These are phyloP conservation scores for Trametes maxima DNA, from an alignment of 768 basidiomycete genomes.

Conservation along the genomic window DNA sequence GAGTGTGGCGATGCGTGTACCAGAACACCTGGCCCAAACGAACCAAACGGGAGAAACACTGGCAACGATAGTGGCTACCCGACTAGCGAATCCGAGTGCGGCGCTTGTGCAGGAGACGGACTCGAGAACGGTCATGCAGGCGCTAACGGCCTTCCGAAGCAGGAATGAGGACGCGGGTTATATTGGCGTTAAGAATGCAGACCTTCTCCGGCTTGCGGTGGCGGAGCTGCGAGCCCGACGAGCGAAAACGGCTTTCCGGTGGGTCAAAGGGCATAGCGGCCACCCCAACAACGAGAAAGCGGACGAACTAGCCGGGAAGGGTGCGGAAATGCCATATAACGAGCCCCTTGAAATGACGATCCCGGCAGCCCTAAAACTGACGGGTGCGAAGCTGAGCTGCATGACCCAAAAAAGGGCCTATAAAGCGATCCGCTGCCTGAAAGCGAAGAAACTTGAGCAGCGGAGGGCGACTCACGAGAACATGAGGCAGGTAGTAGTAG, in stretches of 20 bases:
- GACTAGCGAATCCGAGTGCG: background rate
- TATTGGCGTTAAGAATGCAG: conserved; percentile 23
- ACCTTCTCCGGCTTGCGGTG: background rate
- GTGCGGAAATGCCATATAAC: background rate
- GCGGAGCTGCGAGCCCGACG: background rate
- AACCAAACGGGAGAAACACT: conserved; percentile 2
- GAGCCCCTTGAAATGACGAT: no score
- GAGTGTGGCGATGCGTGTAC: background rate
- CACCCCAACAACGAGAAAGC: conserved; percentile 1
- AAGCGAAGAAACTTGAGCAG: no score
- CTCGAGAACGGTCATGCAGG: conserved; percentile 23
- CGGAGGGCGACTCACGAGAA: background rate
- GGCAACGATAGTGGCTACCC: background rate
- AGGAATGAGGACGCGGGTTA: conserved; percentile 35
- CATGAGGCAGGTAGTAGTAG: background rate
- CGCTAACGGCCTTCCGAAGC: conserved; percentile 17
- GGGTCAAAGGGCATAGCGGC: conserved; percentile 9
- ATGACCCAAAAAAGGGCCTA: conserved; percentile 1
- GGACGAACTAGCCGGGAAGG: background rate
- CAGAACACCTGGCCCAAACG: background rate
- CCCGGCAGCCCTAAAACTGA: background rate
- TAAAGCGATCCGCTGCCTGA: background rate
- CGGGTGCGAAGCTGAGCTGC: background rate
- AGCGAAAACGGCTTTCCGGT: background rate
- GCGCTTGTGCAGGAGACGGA: conserved; percentile 17